Evolutionary conservation across 306 rosid genomes (phyloP).

Genomic region (Citrullus colocynthis): DNA sequence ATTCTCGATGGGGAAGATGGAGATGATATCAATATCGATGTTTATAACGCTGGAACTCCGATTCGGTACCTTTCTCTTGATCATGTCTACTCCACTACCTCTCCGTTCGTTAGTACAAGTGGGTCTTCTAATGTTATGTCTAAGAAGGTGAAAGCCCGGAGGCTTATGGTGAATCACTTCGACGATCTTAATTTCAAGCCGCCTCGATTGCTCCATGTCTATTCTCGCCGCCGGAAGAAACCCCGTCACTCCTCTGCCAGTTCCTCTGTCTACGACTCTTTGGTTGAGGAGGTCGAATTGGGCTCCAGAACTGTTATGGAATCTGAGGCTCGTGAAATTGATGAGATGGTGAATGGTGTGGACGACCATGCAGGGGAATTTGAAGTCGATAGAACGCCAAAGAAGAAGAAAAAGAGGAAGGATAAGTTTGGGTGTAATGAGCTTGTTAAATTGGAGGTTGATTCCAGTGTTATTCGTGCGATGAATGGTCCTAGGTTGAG

Average conservation of each 20-base stretch:
- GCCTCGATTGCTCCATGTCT: conserved; percentile 45
- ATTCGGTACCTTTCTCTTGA: conserved; percentile 71
- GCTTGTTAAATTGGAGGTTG: conserved; percentile 60
- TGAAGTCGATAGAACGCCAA: conserved; percentile 9
- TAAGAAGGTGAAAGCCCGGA: conserved; percentile 82
- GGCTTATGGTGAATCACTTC: conserved; percentile 22
- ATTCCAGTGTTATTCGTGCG: conserved; percentile 29
- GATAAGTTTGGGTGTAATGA: conserved; percentile 45
- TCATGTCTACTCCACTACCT: conserved; percentile 83
- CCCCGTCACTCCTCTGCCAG: conserved; percentile 9
- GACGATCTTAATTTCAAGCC: conserved; percentile 11
- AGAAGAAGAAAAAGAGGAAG: conserved; percentile 29
- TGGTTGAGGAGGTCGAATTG: conserved; percentile 13
- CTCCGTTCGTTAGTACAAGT: conserved; percentile 62
- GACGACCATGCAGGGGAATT: neutral
- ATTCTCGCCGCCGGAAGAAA: conserved; percentile 59
- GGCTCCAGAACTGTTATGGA: neutral
- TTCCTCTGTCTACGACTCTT: conserved; percentile 19
- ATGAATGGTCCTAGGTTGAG: conserved; percentile 61
- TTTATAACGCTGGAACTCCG: conserved; percentile 46
- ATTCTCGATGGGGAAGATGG: conserved; percentile 8
- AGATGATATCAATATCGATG: conserved; percentile 53
- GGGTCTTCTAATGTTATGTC: conserved; percentile 94
- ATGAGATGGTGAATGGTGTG: neutral
- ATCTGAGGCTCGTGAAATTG: neutral